Evolutionary conservation across 176 grass and related monocot species (phyloP).

Genomic region (Cenchrus americanus): DNA sequence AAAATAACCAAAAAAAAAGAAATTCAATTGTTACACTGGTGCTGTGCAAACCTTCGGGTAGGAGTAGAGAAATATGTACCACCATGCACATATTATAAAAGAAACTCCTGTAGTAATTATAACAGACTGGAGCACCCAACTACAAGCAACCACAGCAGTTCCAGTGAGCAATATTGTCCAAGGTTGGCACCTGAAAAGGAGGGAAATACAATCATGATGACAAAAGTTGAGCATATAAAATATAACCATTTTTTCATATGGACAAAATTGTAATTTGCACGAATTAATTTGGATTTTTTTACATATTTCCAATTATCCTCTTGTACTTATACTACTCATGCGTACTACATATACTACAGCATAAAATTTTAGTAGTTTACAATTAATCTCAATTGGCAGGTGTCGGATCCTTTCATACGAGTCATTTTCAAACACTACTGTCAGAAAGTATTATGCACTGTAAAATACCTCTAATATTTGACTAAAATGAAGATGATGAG

Average conservation of each 20-base stretch:
- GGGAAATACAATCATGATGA: neutral
- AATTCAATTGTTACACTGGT: neutral
- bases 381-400: too few species aligned
- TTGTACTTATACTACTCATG: too few species aligned
- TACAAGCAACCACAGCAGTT: slow-evolving; percentile 50
- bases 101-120: slow-evolving; percentile 60
- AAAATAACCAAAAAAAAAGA: neutral
- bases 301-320: too few species aligned
- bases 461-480: neutral
- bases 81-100: slow-evolving; percentile 86
- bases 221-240: neutral
- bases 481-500: neutral
- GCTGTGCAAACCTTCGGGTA: slow-evolving; percentile 80
- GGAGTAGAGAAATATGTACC: slow-evolving; percentile 92
- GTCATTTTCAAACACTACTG: too few species aligned
- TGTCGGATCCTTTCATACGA: too few species aligned
- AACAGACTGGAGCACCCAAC: slow-evolving; percentile 80
- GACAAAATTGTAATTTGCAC: too few species aligned
- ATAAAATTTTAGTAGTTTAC: too few species aligned
- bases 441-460: too few species aligned
- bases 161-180: slow-evolving; percentile 95
- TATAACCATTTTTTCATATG: too few species aligned
- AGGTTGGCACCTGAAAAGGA: slow-evolving; percentile 79
- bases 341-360: too few species aligned
- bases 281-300: too few species aligned